phyloP scores from a whole-genome alignment of 2,329 filamentous ascomycete genomes.

The Aspergillus alliaceus region DNA sequence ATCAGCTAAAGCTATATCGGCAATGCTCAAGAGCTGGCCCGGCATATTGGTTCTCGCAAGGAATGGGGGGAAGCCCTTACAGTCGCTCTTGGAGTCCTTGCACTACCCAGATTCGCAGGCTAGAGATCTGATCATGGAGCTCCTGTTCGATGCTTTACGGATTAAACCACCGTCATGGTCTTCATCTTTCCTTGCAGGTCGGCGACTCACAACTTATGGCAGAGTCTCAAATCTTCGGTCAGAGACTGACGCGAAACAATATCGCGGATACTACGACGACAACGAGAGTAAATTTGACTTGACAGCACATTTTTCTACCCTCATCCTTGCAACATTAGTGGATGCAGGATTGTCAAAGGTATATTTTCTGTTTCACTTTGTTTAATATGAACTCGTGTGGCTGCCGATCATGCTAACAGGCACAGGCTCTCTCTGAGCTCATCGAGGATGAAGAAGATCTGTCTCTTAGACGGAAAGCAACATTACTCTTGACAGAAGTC shows the following conservation, averaged over 20 bases:
- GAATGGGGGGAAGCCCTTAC: constrained; percentile 81
- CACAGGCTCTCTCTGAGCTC: constrained; percentile 48
- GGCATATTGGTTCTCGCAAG: constrained; percentile 85
- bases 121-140: constrained; percentile 78
- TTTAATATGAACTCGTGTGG: background rate
- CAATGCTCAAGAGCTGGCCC: constrained; percentile 88
- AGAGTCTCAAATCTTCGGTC: constrained; percentile 81
- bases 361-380: constrained; percentile 5
- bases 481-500: constrained; percentile 85
- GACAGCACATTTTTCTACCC: constrained; percentile 88
- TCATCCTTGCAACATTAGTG: constrained; percentile 82
- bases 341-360: constrained; percentile 70
- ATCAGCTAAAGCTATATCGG: constrained; percentile 89
- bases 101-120: constrained; percentile 58
- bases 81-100: constrained; percentile 71
- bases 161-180: constrained; percentile 96
- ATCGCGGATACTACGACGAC: constrained; percentile 60
- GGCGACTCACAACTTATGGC: constrained; percentile 93
- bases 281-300: constrained; percentile 69
- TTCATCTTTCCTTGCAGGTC: constrained; percentile 88
- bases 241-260: constrained; percentile 53
- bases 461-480: constrained; percentile 79
- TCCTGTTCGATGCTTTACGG: constrained; percentile 78
- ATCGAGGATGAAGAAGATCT: constrained; percentile 51
- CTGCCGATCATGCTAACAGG: constrained; percentile 17